Conservation (phyloP, 1,284 basidiomycete genomes). For the Fomes fomentarius region DNA sequence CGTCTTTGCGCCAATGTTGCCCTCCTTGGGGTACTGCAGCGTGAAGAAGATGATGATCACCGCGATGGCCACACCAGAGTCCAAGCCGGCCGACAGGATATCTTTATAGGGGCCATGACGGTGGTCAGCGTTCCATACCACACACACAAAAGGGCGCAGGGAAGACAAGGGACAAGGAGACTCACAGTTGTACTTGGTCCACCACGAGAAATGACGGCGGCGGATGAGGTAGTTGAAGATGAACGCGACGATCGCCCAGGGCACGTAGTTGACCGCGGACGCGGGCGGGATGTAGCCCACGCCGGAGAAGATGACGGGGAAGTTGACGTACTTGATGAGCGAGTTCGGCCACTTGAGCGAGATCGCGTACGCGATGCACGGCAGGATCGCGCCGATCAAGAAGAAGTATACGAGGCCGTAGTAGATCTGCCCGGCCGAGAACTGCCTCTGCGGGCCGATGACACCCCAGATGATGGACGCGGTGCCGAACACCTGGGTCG, state of each 20-base stretch:
- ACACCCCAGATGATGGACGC: slow-evolving; percentile 41
- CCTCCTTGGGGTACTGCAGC: slow-evolving; percentile 47
- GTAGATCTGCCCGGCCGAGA: slow-evolving; percentile 44
- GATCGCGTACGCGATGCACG: slow-evolving; percentile 41
- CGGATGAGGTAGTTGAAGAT: slow-evolving; percentile 50
- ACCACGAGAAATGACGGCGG: slow-evolving; percentile 45
- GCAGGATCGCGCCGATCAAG: slow-evolving; percentile 46
- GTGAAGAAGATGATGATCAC: slow-evolving; percentile 53
- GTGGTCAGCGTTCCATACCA: too few relatives aligned
- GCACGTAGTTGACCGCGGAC: slow-evolving; percentile 46
- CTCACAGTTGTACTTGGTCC: slow-evolving; percentile 52
- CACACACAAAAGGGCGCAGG: not conserved
- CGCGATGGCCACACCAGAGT: slow-evolving; percentile 48
- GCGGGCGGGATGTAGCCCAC: slow-evolving; percentile 43
- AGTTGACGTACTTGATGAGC: slow-evolving; percentile 76
- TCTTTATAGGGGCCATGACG: slow-evolving; percentile 30
- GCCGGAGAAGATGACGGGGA: slow-evolving; percentile 52
- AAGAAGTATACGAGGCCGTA: slow-evolving; percentile 48
- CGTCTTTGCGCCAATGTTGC: slow-evolving; percentile 42
- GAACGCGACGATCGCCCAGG: slow-evolving; percentile 43
- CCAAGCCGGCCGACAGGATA: slow-evolving; percentile 54
- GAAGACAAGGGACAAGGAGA: slow-evolving; percentile 9
- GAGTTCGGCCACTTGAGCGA: slow-evolving; percentile 43
- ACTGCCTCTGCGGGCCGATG: slow-evolving; percentile 44
- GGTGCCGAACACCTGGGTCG: slow-evolving; percentile 38